phyloP scores from a whole-genome alignment of 208 protist genomes.

The Leishmania tropica region DNA sequence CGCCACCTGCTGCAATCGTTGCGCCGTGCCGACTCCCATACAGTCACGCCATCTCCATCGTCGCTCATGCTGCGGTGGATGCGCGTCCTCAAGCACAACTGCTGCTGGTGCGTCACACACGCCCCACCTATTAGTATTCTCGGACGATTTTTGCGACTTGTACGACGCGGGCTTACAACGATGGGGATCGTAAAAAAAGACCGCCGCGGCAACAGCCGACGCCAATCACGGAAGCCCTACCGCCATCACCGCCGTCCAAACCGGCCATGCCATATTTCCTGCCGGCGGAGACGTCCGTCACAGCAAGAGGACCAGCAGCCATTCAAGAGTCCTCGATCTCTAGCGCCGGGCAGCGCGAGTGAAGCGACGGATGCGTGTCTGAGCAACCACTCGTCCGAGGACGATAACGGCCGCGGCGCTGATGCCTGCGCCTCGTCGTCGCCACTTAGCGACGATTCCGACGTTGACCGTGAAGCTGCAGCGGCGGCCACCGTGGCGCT shows the following conservation, averaged over 20 bases:
- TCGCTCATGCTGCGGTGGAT: not conserved
- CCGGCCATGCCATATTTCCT: not conserved
- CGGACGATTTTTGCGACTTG: not conserved
- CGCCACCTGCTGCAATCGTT: not conserved
- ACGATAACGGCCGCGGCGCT: not conserved
- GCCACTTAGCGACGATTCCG: not conserved
- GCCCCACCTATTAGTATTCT: not conserved
- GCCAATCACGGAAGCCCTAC: not conserved
- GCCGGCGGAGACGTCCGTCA: not conserved
- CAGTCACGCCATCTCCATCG: not conserved
- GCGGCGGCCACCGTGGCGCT: constrained; percentile 17
- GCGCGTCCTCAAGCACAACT: not conserved
- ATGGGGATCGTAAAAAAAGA: not conserved
- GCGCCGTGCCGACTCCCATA: not conserved
- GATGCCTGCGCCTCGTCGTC: not conserved
- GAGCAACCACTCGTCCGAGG: not conserved
- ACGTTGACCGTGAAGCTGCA: constrained; percentile 9
- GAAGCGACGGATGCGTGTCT: constrained; percentile 14
- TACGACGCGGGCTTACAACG: not conserved
- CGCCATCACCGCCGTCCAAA: not conserved
- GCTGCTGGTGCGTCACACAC: constrained; percentile 7
- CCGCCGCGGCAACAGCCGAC: not conserved
- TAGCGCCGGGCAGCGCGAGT: constrained; percentile 3
- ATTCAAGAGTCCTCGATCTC: not conserved
- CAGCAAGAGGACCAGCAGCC: not conserved